A percentile compares a stretch with the other conserved stretches of the same genome.
Conservation (phyloP, 176 grass and related monocot species). For the Phragmites australis region DNA sequence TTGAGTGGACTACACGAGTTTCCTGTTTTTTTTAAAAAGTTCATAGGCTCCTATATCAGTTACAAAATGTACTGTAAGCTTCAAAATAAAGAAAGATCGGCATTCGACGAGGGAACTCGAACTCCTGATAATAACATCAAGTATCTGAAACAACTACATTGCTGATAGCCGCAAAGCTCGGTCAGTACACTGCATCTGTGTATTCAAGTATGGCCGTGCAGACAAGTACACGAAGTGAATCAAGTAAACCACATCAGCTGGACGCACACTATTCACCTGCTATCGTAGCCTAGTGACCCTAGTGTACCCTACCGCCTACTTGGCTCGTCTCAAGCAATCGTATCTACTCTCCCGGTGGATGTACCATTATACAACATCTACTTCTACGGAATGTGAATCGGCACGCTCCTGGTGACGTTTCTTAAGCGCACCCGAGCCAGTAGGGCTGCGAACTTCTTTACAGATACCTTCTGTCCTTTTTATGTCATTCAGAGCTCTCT, state of each 20-base stretch:
- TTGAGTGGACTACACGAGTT: neutral
- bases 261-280: neutral
- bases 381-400: neutral
- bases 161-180: neutral
- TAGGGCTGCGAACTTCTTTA: neutral
- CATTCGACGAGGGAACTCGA: no score
- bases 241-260: slow-evolving; percentile 14
- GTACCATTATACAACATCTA: slow-evolving; percentile 42
- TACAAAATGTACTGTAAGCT: neutral
- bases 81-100: neutral
- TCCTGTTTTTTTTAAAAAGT: neutral
- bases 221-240: slow-evolving; percentile 6
- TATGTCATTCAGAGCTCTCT: slow-evolving; percentile 64
- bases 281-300: neutral
- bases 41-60: neutral
- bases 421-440: slow-evolving; percentile 22
- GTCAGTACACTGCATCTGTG: neutral
- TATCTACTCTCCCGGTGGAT: slow-evolving; percentile 4
- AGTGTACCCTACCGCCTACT: neutral
- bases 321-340: neutral
- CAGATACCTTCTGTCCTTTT: slow-evolving; percentile 41
- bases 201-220: neutral
- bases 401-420: slow-evolving; percentile 35
- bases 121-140: no score
- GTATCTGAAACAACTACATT: neutral